Percentiles rank a stretch among this genome's conserved stretches.
Evolutionary conservation across 306 rosid species (phyloP).

Genomic region (Acacia crassicarpa): DNA sequence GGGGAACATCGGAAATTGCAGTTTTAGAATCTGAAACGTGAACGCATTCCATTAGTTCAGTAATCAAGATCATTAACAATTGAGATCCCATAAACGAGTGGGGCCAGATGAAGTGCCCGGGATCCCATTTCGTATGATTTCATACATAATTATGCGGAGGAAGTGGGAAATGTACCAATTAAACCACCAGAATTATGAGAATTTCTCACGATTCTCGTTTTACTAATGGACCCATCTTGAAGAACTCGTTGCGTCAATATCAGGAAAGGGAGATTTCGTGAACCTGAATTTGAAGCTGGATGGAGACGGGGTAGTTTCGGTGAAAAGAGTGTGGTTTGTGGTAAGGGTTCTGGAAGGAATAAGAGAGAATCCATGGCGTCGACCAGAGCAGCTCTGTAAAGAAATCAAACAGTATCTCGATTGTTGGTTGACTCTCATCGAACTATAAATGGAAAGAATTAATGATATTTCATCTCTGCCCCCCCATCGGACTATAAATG

Average conservation of each 20-base stretch:
- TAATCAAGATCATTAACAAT: not conserved
- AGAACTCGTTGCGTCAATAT: conserved; percentile 10
- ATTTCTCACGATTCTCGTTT: conserved; percentile 14
- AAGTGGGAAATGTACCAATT: conserved; percentile 34
- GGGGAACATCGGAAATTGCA: conserved; percentile 48
- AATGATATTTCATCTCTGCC: too few species aligned
- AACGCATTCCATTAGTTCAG: not conserved
- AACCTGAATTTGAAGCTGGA: not conserved
- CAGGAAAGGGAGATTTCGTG: conserved; percentile 20
- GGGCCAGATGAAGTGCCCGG: not conserved
- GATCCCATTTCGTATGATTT: not conserved
- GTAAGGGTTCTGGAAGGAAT: conserved; percentile 26
- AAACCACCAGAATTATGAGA: conserved; percentile 35
- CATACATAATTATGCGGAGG: not conserved
- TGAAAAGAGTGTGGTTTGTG: conserved; percentile 14
- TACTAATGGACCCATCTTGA: conserved; percentile 21
- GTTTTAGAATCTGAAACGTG: conserved; percentile 45
- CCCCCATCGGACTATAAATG: too few species aligned
- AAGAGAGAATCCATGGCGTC: conserved; percentile 45
- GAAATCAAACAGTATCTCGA: not conserved
- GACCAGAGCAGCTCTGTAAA: not conserved
- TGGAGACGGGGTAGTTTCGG: not conserved
- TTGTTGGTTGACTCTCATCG: conserved; percentile 1
- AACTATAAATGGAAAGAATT: not conserved
- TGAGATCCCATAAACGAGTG: not conserved